Evolutionary conservation across 2,329 filamentous ascomycete species (phyloP).

Genomic region (Delphinella strobiligena): DNA sequence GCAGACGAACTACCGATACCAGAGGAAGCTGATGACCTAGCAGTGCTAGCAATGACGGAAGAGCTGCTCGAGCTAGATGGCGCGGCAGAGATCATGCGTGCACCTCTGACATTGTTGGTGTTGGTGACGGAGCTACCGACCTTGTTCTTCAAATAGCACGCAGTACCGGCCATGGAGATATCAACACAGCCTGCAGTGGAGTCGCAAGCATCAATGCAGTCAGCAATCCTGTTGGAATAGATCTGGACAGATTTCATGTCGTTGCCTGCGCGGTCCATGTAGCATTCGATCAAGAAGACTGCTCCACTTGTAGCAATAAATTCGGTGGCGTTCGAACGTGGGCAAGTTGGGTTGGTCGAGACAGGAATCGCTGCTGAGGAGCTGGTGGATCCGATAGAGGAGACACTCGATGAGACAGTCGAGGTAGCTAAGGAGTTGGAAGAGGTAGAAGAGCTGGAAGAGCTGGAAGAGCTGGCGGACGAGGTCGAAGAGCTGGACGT

Average conservation of each 20-base stretch:
- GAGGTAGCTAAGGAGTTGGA: neutral
- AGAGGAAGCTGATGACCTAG: neutral
- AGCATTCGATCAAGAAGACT: constrained; percentile 8
- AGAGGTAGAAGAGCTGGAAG: neutral
- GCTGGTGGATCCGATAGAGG: neutral
- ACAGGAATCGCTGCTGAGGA: constrained; percentile 1
- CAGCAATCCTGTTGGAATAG: constrained; percentile 5
- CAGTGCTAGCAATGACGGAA: neutral
- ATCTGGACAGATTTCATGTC: constrained; percentile 8
- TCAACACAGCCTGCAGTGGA: constrained; percentile 8
- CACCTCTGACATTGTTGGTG: constrained; percentile 2
- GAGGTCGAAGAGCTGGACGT: too few relatives aligned
- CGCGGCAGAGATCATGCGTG: constrained; percentile 5
- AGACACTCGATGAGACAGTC: neutral
- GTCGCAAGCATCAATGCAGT: constrained; percentile 8
- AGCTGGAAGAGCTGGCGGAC: neutral
- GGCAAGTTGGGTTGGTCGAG: constrained; percentile 7
- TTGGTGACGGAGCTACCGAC: neutral
- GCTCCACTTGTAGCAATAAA: constrained; percentile 6
- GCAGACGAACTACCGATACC: neutral
- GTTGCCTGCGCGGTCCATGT: constrained; percentile 5
- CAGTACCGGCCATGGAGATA: constrained; percentile 8
- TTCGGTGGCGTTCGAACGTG: constrained; percentile 4
- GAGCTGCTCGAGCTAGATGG: constrained; percentile 4
- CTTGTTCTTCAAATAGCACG: constrained; percentile 9